Percentiles rank a stretch among this genome's conserved stretches.
Conservation (phyloP, 306 rosid species). For the Quercus engelmannii region DNA sequence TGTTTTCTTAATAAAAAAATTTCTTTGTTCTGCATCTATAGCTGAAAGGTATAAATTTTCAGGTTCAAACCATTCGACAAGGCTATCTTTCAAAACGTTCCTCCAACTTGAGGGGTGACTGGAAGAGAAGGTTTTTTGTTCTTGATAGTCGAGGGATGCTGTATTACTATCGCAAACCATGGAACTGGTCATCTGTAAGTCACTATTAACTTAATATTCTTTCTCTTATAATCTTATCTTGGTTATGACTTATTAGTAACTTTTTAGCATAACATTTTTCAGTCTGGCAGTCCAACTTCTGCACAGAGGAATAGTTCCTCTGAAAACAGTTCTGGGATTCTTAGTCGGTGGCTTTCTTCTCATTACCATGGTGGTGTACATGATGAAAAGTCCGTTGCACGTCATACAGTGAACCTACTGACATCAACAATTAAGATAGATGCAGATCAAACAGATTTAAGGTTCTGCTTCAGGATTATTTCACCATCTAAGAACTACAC, state of each 20-base stretch:
- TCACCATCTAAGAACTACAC: slow-evolving; percentile 74
- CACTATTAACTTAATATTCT: slow-evolving; percentile 15
- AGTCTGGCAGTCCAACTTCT: slow-evolving; percentile 54
- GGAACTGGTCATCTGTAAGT: slow-evolving; percentile 60
- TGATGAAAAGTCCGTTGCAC: slow-evolving; percentile 68
- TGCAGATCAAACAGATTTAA: slow-evolving; percentile 78
- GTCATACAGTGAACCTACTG: slow-evolving; percentile 75
- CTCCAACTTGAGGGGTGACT: slow-evolving; percentile 81
- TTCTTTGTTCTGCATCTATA: slow-evolving; percentile 14
- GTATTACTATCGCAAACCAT: slow-evolving; percentile 81
- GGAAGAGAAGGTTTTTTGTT: slow-evolving; percentile 88
- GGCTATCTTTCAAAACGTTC: slow-evolving; percentile 88
- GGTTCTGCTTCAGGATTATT: slow-evolving; percentile 86
- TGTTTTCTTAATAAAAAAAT: not conserved
- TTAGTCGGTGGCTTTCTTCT: slow-evolving; percentile 79
- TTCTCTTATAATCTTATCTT: slow-evolving; percentile 3
- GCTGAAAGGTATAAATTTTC: slow-evolving; percentile 18
- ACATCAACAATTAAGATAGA: slow-evolving; percentile 77
- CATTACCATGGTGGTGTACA: slow-evolving; percentile 74
- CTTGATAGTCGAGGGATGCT: slow-evolving; percentile 81
- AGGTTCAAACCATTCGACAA: slow-evolving; percentile 83
- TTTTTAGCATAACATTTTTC: slow-evolving; percentile 30
- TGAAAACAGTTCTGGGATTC: slow-evolving; percentile 64
- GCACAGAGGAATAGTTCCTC: slow-evolving; percentile 42
- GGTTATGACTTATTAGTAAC: slow-evolving; percentile 1